Evolutionary conservation across 257 asterid genomes (phyloP).

Genomic region (Fraxinus pennsylvanica): DNA sequence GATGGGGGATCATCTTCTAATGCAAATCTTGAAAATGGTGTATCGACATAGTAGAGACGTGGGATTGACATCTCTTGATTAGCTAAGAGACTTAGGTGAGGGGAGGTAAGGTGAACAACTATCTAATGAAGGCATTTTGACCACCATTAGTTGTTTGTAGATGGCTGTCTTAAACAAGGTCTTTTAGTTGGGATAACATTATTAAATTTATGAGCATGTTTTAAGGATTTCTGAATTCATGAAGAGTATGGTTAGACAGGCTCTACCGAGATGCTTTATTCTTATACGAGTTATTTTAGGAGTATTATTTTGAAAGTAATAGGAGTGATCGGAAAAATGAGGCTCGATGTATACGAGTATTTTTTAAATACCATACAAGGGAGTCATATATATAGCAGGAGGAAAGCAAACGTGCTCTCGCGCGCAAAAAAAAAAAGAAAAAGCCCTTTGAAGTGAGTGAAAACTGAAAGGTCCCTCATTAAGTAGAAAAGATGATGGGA

Average conservation of each 20-base stretch:
- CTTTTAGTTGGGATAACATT: background rate
- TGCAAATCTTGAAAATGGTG: conserved; percentile 19
- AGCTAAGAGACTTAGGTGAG: conserved; percentile 5
- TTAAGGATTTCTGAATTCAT: conserved; percentile 10
- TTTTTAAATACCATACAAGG: too few relatives aligned
- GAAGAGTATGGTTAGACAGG: conserved; percentile 8
- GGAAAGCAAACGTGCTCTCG: too few relatives aligned
- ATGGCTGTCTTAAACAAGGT: background rate
- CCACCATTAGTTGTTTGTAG: conserved; percentile 10
- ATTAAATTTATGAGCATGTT: conserved; percentile 1
- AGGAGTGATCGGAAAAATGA: too few relatives aligned
- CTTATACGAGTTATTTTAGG: too few relatives aligned
- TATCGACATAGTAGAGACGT: background rate
- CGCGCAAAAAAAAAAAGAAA: too few relatives aligned
- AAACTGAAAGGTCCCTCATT: too few relatives aligned
- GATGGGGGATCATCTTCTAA: background rate
- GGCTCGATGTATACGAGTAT: too few relatives aligned
- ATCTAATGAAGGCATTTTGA: background rate
- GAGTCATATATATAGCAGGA: too few relatives aligned
- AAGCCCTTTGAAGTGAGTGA: too few relatives aligned
- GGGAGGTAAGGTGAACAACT: background rate
- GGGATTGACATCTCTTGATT: conserved; percentile 14
- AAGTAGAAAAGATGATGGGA: too few relatives aligned
- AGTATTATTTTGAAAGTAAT: too few relatives aligned
- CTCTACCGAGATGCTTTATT: background rate